A percentile compares a stretch with the other conserved stretches of the same genome.
Evolutionary conservation across 2,329 filamentous ascomycete species (phyloP).

Genomic region (Aspergillus sp.): DNA sequence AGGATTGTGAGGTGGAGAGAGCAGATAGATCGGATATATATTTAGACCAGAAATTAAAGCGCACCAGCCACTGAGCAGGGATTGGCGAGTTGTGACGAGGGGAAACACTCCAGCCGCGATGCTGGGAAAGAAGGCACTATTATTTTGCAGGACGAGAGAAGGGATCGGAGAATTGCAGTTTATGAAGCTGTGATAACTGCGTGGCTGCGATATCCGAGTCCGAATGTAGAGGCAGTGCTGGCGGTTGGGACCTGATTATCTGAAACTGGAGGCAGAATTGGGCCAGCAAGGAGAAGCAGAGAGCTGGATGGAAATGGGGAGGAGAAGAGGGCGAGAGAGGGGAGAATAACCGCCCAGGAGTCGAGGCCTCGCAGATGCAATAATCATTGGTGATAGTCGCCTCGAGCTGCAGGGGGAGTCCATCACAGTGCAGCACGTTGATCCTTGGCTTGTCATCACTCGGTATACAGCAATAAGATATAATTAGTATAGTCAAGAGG

Average conservation of each 20-base stretch:
- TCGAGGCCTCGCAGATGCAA: slow-evolving; percentile 1
- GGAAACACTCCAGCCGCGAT: neutral
- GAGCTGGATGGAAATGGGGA: neutral
- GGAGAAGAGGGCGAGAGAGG: neutral
- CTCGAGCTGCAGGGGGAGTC: slow-evolving; percentile 21
- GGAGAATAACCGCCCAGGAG: slow-evolving; percentile 6
- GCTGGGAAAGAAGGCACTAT: neutral
- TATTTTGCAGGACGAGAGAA: neutral
- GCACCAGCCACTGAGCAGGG: slow-evolving; percentile 13
- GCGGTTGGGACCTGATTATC: neutral
- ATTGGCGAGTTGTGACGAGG: slow-evolving; percentile 10
- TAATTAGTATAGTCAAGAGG: neutral
- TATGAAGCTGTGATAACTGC: neutral
- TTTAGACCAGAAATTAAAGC: slow-evolving; percentile 20
- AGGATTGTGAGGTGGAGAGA: slow-evolving; percentile 15
- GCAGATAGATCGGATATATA: slow-evolving; percentile 24
- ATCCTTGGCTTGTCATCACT: slow-evolving; percentile 2
- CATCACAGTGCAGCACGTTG: slow-evolving; percentile 19
- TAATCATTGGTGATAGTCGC: slow-evolving; percentile 7
- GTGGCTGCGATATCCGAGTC: no score
- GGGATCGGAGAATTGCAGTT: slow-evolving; percentile 2
- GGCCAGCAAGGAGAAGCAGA: slow-evolving; percentile 5
- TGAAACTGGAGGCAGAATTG: neutral
- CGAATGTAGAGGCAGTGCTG: neutral
- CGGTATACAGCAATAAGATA: neutral